Base-by-base conservation (phyloP, 495 filamentous ascomycete genomes). In the Penicillium cosmopolitanum region DNA sequence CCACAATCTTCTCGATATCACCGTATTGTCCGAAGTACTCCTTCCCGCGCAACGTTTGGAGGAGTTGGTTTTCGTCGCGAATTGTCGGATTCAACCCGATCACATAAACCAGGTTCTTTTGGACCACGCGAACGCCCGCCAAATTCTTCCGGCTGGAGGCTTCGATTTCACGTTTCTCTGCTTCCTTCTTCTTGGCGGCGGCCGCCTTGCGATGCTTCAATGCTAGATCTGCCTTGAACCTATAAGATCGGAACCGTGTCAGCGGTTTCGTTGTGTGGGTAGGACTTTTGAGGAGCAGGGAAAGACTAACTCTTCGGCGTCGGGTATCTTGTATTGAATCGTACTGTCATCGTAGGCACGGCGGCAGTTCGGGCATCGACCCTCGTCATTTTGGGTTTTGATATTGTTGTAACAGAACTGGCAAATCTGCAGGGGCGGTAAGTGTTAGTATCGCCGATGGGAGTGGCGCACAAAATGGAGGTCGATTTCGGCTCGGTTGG, bases 391-490 rank as follows among this genome's bases (percentile, higher is more conserved):
- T 57, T 87, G 91, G 58, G 76, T 80, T 73, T 92, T 94, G 74
- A 99, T 95, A 66, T 98, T 98, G 79, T 99, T 96, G 80, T 89
- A 98, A 76, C 96, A 99, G 77, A 99, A 99, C 80, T 97, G 96
- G 73, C 96, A 99, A 68, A 99, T 91, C 94, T 98, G 25, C 28
- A 11, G 13, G 12, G 19, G 15, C 3, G 19, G 10, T 1, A 15
- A 9, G 53, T 25, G 55, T 68, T 53, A 69, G 63, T 21, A 51
- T 50, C 47, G n/a, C 16, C n/a, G 6, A 23, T 31, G 4, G 16
- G 42, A 48, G 46, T 12, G 16, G 23, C 46, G 46, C 16, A 9
- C 18, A 47, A 38, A 34, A 51, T 25, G 46, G 35, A 47, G 15
- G 23, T 9, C 25, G 53, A 60, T 57, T 46, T 50, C 48, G 4